Base-by-base conservation (phyloP, 331 rosid species). In the Acacia concinna region DNA sequence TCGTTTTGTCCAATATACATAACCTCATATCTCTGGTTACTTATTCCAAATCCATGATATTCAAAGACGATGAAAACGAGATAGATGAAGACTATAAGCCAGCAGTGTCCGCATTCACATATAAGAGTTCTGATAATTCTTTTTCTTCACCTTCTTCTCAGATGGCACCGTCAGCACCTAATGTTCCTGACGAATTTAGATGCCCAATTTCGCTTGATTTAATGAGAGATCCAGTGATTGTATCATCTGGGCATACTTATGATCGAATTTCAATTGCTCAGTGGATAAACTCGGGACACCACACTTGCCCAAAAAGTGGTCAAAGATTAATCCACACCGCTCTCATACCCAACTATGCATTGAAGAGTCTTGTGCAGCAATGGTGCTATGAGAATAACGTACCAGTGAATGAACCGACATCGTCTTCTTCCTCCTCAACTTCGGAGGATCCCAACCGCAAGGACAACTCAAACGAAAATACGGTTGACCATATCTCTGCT, bases 251-350 rank as follows among this genome's bases (percentile, higher is more conserved):
- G 5, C 97, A 95, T 81, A 87, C 96, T 9, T 95, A 93, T 18
- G 99, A 91, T 71, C 81, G 97, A 77, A 79, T 67, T 67, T 95
- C 97, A 0, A 95, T 95, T 41, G 92, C 94, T 0, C 90, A 86
- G 59, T 95, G 99, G 99, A 95, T 95, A 49, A 91, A 95, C 72
- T 90, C 99, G 0, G 99, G 97, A 21, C 97, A 95, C 60, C 90
- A 91, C 32, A 91, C 94, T 31, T 95, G 99, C 60, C 97, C 99
- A 41, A 95, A 88, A 85, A 95, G 97, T 52, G 93, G 97, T 8
- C 96, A 93, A 81, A 91, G 86, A 86, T 89, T 95, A 66, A 87
- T 93, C 51, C 98, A 95, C 89, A 89, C 92, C 70, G 99, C 99
- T 30, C 85, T 95, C 2, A 90, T 93, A 75, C 98, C 99, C 44